Base-by-base conservation (phyloP, 352 stramenopile species). In the Globisporangium ultimum region DNA sequence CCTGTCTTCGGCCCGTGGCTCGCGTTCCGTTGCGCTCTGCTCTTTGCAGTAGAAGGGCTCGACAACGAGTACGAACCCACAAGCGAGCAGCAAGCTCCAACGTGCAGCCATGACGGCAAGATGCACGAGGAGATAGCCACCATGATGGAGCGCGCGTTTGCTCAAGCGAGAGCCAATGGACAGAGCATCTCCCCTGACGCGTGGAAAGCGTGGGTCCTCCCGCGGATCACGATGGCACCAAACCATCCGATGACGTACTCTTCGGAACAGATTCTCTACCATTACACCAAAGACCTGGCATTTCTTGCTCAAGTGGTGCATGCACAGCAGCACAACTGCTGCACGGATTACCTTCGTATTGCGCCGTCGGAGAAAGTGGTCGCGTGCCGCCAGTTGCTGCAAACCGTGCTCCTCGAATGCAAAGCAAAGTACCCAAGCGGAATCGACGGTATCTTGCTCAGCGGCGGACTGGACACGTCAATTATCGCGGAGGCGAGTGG, bases 401-500 rank as follows among this genome's bases (percentile, higher is more conserved):
- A 89, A 58, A 51, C 63, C 36, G 78, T 90, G 17, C 69, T 92
- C 17, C 45, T 42, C 17, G 82, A 88, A 46, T 70, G 64, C 34
- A 60, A 55, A 11, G 51, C 67, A 1, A 59, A 70, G 3, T 70
- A 71, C 45, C 73, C 72, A 2, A 53, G 71, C 18, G 76, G 66
- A 10, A 65, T 84, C 42, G 61, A 68, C 32, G 71, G 60, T 34
- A 84, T 92, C 41, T 63, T 87, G 49, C 74, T 92, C 32, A 90
- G 80, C 24, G 82, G 72, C 32, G 82, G 82, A 0, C 61, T 92
- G 0, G 82, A 92, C 53, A 92, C 82, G 0, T 92, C 82, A 8
- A 84, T 92, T 36, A 53, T 90, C 14, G 76, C 72, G 0, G 78
- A 92, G 59, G 80, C 82, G 8, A 87, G 61, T 42, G 68, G 55